Evolutionary conservation across 2,329 filamentous ascomycete genomes (phyloP), one percentile per base, ranked within the genome.

Genomic region (Colletotrichum sp.): DNA sequence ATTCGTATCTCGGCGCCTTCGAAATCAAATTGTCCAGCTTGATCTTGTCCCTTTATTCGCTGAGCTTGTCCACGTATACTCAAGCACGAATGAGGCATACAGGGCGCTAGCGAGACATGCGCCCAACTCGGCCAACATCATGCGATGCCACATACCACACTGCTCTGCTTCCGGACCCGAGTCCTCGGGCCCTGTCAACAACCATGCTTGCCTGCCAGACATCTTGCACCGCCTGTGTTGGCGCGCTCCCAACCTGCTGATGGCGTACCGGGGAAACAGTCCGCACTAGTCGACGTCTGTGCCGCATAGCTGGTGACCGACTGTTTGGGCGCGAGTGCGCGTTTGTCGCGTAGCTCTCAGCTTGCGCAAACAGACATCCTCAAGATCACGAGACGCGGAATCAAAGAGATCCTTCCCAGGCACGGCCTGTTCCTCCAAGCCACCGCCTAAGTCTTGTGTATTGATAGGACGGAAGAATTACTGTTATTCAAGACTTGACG

Each of bases 71-170:
- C 63, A 44, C n/a, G 30, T 66, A 67, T 7, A 18, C 36, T 9
- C 55, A 59, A 57, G 28, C n/a, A 59, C 32, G 15, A 10, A n/a
- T 26, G 57, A 39, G 55, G 44, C 69, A 64, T 21, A 21, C 30
- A 64, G n/a, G 32, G 55, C 69, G 73, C 73, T 68, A 76, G 44
- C 6, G 21, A 62, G 9, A 44, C 34, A 28, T 28, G 21, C 26
- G n/a, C 44, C 49, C 73, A 49, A 36, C 69, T 57, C 55, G 73
- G 57, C 55, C 55, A 68, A 36, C 44, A 64, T 73, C 63, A 76
- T 72, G 69, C 69, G 55, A 76, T 73, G 64, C 63, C 69, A 59
- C 63, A 72, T 75, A 66, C 69, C 60, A 63, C 55, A 34, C 34
- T 44, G 34, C 21, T 39, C 52, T 75, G 72, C 32, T 57, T 64